Evolutionary conservation across 208 protist genomes (phyloP).

Genomic region (Leishmania gerbilli): DNA sequence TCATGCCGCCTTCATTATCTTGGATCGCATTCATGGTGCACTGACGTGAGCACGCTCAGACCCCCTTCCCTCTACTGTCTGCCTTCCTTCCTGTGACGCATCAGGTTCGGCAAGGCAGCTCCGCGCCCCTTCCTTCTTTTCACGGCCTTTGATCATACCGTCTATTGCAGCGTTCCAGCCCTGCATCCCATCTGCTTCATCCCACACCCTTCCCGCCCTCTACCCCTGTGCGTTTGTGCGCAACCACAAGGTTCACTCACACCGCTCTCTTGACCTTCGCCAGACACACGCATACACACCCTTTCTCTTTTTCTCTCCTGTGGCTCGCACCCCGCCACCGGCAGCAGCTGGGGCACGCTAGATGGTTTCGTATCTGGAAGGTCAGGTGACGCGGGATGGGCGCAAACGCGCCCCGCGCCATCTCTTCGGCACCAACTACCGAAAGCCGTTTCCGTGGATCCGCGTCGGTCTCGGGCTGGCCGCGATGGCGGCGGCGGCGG

Average conservation of each 20-base stretch:
- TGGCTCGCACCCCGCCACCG: background rate
- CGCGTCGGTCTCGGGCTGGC: slow-evolving; percentile 52
- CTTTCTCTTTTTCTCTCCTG: background rate
- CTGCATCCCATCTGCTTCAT: background rate
- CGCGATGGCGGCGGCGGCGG: slow-evolving; percentile 34
- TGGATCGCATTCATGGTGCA: background rate
- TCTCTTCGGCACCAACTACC: slow-evolving; percentile 67
- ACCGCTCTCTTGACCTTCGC: slow-evolving; percentile 1
- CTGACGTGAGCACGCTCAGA: background rate
- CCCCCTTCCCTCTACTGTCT: background rate
- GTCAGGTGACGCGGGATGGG: slow-evolving; percentile 60
- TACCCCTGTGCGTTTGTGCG: background rate
- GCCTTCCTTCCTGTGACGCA: background rate
- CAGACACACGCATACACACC: background rate
- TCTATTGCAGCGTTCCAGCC: background rate
- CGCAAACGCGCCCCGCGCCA: slow-evolving; percentile 71
- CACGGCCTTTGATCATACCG: background rate
- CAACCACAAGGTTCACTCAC: background rate
- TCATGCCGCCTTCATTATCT: too few species aligned
- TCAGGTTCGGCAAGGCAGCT: background rate
- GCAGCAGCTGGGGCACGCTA: background rate
- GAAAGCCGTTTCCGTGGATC: slow-evolving; percentile 75
- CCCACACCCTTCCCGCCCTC: background rate
- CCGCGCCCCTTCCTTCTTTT: background rate
- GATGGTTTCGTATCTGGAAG: slow-evolving; percentile 44